Evolutionary conservation across 2,329 filamentous ascomycete species (phyloP), one percentile per base, ranked within the genome.

Genomic region (Aspergillus ustus): DNA sequence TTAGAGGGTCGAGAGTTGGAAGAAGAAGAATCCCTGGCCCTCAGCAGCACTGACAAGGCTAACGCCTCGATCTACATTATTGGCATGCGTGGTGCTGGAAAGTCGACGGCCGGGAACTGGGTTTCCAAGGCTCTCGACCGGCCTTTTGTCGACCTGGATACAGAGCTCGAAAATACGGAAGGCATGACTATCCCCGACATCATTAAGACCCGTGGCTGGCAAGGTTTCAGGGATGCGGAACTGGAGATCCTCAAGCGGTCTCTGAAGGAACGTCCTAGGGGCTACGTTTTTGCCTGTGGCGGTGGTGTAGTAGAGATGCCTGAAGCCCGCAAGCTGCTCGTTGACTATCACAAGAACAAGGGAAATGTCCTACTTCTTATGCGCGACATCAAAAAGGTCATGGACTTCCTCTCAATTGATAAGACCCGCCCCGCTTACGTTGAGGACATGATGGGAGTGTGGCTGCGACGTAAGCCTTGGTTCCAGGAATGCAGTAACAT

Each of bases 11-110:
- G 89, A 40, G 92, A 96, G 68, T 70, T 82, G 17, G 76, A 69
- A 31, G 79, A 75, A 61, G 73, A 72, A 6, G 74, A 76, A 51
- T 64, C 68, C 28, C 67, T 79, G 50, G 75, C 77, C 25, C 71
- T 76, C 11, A 78, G 76, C 31, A 68, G 72, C 13, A 67, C 72
- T 57, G 76, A 76, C 61, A 81, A 78, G 63, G 75, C 69, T 53
- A 75, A 68, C 67, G 86, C 69, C 85, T 97, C 93, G 0, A 89
- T 98, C 55, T 93, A 97, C 78, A 89, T 99, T 63, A 94, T 99
- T 67, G 95, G 95, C 9, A 99, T 99, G 95, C 88, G 95, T 67
- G 95, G 95, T 60, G 95, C 93, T 45, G 95, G 95, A 28, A 99
- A 99, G 81, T 97, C 95, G 0, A 99, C 95, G 0, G 90, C 91